phyloP scores from a whole-genome alignment of 2,329 filamentous ascomycete species.

The Exophiala dermatitidis region DNA sequence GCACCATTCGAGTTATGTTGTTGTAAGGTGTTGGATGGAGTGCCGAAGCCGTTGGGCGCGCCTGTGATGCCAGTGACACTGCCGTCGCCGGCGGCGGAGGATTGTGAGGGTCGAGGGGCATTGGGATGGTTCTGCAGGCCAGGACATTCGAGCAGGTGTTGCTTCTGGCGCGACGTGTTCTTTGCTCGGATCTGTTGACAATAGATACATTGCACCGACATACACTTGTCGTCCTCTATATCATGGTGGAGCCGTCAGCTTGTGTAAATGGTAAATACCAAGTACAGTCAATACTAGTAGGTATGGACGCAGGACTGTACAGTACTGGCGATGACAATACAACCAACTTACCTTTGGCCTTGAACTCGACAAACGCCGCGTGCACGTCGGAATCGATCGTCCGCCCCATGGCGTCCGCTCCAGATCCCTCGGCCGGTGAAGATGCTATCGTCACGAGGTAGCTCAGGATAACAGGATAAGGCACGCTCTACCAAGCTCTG shows the following conservation, averaged over 20 bases:
- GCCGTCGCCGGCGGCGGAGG: slow-evolving; percentile 33
- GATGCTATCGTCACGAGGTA: background rate
- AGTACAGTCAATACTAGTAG: slow-evolving; percentile 33
- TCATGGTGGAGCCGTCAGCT: slow-evolving; percentile 20
- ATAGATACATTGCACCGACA: slow-evolving; percentile 48
- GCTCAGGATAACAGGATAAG: background rate
- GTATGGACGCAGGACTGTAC: slow-evolving; percentile 15
- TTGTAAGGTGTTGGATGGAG: slow-evolving; percentile 33
- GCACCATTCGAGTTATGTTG: slow-evolving; percentile 37
- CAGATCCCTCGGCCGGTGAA: background rate
- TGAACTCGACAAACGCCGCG: slow-evolving; percentile 48
- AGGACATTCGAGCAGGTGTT: slow-evolving; percentile 46
- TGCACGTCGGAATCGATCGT: slow-evolving; percentile 48
- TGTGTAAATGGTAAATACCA: slow-evolving; percentile 8
- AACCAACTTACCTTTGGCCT: slow-evolving; percentile 38
- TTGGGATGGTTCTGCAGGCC: slow-evolving; percentile 42
- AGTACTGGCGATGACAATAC: slow-evolving; percentile 26
- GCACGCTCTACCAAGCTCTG: background rate
- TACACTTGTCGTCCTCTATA: slow-evolving; percentile 36
- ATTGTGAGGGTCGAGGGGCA: slow-evolving; percentile 36
- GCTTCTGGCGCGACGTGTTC: slow-evolving; percentile 47
- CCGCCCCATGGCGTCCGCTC: slow-evolving; percentile 38
- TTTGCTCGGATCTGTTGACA: slow-evolving; percentile 48
- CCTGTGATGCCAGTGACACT: slow-evolving; percentile 28
- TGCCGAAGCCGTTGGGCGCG: slow-evolving; percentile 39